These are phyloP conservation scores for Trichophyton schoenleinii DNA, from an alignment of 2,329 filamentous ascomycete genomes.

Conservation along the genomic window DNA sequence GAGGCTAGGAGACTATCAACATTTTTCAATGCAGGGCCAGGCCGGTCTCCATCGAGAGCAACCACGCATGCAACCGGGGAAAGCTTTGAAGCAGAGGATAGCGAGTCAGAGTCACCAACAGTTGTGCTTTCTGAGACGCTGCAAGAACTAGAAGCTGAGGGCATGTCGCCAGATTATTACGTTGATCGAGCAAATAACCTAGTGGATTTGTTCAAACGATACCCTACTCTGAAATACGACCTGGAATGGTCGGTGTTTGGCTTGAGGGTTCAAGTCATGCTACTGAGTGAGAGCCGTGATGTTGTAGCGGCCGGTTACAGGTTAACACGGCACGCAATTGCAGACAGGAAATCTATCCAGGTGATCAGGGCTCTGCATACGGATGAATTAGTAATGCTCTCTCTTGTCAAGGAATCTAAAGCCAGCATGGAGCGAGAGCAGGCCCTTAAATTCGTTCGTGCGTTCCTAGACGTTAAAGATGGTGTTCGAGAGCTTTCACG, in stretches of 20 bases:
- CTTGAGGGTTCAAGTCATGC: conserved; percentile 84
- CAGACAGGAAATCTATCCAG: conserved; percentile 75
- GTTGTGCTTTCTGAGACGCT: conserved; percentile 82
- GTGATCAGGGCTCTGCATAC: conserved; percentile 81
- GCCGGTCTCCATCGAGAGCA: conserved; percentile 38
- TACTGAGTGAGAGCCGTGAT: conserved; percentile 88
- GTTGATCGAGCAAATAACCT: conserved; percentile 83
- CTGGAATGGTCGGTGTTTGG: conserved; percentile 94
- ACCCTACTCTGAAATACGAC: conserved; percentile 91
- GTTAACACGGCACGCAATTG: conserved; percentile 86
- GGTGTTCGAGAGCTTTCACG: conserved; percentile 78
- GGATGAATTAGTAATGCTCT: conserved; percentile 82
- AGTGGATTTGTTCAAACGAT: conserved; percentile 89
- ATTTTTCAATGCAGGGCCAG: conserved; percentile 44
- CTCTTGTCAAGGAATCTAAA: conserved; percentile 88
- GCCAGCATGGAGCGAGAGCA: conserved; percentile 96
- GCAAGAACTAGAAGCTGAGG: conserved; percentile 75
- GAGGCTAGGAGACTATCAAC: conserved; percentile 42
- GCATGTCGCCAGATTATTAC: conserved; percentile 87
- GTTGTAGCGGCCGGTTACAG: conserved; percentile 91
- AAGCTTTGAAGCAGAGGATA: conserved; percentile 46
- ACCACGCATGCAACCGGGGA: conserved; percentile 27
- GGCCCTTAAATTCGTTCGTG: conserved; percentile 87
- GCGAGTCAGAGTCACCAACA: conserved; percentile 70
- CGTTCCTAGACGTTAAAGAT: conserved; percentile 90